Evolutionary conservation across 2,329 filamentous ascomycete genomes (phyloP).

Genomic region (Ophiostoma sp.): DNA sequence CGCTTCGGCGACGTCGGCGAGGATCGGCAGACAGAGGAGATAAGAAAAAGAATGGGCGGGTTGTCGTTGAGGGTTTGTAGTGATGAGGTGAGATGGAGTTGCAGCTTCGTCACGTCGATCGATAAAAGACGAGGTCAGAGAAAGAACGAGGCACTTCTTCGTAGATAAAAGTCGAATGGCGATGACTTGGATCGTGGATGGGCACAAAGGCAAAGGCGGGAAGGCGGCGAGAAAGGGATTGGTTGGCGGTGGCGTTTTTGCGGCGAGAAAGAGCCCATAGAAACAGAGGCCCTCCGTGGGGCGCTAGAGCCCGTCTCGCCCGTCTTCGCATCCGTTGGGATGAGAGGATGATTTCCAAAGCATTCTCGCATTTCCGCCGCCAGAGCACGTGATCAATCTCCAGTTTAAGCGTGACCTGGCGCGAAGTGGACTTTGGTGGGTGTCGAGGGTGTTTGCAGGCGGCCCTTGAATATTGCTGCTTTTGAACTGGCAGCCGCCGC

Average conservation of each 20-base stretch:
- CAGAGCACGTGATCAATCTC: neutral
- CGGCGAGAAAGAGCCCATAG: neutral
- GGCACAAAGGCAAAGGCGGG: slow-evolving; percentile 20
- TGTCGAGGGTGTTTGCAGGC: neutral
- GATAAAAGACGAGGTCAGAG: neutral
- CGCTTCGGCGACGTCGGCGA: neutral
- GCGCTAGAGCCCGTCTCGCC: neutral
- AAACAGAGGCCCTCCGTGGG: neutral
- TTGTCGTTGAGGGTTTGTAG: neutral
- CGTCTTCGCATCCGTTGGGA: neutral
- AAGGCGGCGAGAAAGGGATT: slow-evolving; percentile 17
- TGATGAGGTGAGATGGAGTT: neutral
- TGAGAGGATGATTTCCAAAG: neutral
- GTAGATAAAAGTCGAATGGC: neutral
- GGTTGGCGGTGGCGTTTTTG: slow-evolving; percentile 20
- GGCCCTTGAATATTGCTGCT: neutral
- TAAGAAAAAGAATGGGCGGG: neutral
- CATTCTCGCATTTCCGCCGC: neutral
- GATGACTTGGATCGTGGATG: slow-evolving; percentile 19
- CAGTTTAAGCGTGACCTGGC: neutral
- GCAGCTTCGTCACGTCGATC: neutral
- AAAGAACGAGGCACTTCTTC: neutral
- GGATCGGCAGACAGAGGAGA: neutral
- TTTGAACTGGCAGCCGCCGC: neutral
- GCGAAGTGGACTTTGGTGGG: neutral